Conservation (phyloP, 306 rosid species). For the Dalbergia cochinchinensis region DNA sequence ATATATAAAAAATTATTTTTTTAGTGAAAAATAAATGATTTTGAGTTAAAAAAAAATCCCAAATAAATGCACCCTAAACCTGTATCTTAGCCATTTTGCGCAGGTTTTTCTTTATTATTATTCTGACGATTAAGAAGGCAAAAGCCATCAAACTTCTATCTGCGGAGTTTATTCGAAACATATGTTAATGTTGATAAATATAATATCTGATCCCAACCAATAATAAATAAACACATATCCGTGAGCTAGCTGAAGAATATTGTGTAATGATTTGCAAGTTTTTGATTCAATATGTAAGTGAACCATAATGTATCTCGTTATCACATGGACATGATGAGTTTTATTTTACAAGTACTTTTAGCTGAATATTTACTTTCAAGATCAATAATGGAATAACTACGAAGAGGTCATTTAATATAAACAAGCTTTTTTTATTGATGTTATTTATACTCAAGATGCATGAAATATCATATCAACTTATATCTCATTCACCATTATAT, state of each 20-base stretch:
- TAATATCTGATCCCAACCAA: not conserved
- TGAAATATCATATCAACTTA: too few relatives aligned
- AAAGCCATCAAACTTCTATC: not conserved
- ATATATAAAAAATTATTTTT: too few relatives aligned
- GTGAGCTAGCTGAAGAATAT: not conserved
- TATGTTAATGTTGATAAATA: not conserved
- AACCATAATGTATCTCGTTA: not conserved
- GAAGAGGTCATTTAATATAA: not conserved
- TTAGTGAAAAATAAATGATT: too few relatives aligned
- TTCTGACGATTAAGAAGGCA: not conserved
- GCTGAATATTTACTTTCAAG: not conserved
- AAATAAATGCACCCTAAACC: too few relatives aligned
- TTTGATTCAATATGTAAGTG: not conserved
- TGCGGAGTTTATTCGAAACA: not conserved
- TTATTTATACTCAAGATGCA: too few relatives aligned
- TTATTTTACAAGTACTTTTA: not conserved
- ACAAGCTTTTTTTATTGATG: not conserved
- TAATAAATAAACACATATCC: too few relatives aligned
- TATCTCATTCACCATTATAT: too few relatives aligned
- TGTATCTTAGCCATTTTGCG: not conserved
- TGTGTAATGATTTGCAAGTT: not conserved
- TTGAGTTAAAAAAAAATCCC: too few relatives aligned
- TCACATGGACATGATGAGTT: not conserved
- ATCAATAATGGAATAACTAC: not conserved
- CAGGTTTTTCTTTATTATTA: not conserved